phyloP scores from a whole-genome alignment of 78 protist genomes.

The Pigoraptor vietnamica region DNA sequence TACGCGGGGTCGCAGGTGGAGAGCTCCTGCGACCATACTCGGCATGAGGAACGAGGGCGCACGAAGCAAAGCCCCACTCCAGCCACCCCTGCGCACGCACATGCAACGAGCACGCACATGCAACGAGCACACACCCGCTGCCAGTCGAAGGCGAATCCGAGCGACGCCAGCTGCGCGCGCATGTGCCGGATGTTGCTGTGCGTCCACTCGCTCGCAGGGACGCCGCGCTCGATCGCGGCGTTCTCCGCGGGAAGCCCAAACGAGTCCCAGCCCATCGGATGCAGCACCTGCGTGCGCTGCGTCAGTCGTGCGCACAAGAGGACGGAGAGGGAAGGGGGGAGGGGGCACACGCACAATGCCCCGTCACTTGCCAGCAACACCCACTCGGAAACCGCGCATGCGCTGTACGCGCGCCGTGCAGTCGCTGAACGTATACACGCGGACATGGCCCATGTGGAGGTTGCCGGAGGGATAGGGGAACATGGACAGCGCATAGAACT shows the following conservation, averaged over 20 bases:
- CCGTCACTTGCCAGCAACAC: not conserved
- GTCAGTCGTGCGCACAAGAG: not conserved
- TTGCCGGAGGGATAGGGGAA: constrained; percentile 83
- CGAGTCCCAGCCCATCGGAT: constrained; percentile 91
- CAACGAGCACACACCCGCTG: constrained; percentile 3
- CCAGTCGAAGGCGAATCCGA: constrained; percentile 68
- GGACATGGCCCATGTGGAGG: constrained; percentile 86
- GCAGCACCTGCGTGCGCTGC: constrained; percentile 45
- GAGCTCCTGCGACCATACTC: constrained; percentile 33
- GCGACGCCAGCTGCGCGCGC: constrained; percentile 47
- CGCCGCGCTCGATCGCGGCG: constrained; percentile 75
- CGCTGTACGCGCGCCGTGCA: constrained; percentile 56
- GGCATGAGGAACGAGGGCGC: too few relatives aligned
- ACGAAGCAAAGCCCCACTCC: not conserved
- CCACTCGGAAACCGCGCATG: constrained; percentile 56
- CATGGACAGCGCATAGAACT: constrained; percentile 55
- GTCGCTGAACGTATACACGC: constrained; percentile 76
- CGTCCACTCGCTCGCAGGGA: constrained; percentile 71
- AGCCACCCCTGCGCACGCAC: not conserved
- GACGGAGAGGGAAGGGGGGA: not conserved
- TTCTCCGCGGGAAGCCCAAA: constrained; percentile 91
- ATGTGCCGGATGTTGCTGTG: constrained; percentile 61
- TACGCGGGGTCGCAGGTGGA: constrained; percentile 69
- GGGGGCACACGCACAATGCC: not conserved
- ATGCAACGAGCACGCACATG: not conserved